phyloP scores from a whole-genome alignment of 192 early-diverging fungal genomes.

The Podila horticola region DNA sequence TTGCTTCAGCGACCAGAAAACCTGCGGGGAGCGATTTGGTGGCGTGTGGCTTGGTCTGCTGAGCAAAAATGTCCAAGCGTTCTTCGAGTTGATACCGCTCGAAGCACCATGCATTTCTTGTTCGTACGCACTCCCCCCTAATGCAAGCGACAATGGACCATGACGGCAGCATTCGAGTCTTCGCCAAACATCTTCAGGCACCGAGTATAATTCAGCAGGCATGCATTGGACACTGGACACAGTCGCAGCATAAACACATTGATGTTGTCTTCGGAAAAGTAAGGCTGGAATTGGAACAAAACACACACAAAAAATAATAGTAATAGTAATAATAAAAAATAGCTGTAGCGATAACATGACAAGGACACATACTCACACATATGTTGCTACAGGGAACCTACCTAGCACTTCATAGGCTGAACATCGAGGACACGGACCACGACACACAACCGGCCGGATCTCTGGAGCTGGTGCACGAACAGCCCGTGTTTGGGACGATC shows the following conservation, averaged over 20 bases:
- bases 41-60: slow-evolving; percentile 5
- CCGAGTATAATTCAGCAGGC: slow-evolving; percentile 37
- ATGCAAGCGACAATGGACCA: slow-evolving; percentile 1
- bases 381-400: slow-evolving; percentile 18
- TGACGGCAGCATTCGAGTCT: slow-evolving; percentile 22
- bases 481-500: slow-evolving; percentile 56
- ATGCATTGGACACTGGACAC: slow-evolving; percentile 38
- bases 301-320: too few species aligned
- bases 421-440: slow-evolving; percentile 3
- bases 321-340: not conserved
- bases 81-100: not conserved
- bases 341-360: too few species aligned
- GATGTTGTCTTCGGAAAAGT: slow-evolving; percentile 47
- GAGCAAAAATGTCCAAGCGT: not conserved
- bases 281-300: too few species aligned
- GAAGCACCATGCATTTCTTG: not conserved
- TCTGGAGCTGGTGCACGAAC: slow-evolving; percentile 35
- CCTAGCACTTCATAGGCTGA: slow-evolving; percentile 25
- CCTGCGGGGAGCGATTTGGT: not conserved
- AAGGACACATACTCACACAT: too few species aligned
- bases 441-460: slow-evolving; percentile 31
- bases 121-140: too few species aligned
- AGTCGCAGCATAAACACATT: slow-evolving; percentile 3
- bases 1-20: too few species aligned
- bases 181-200: slow-evolving; percentile 29